A percentile compares a stretch with the other conserved stretches of the same genome.
These are phyloP conservation scores for Panicum hallii DNA, from an alignment of 202 grass and related monocot species.

Conservation along the genomic window DNA sequence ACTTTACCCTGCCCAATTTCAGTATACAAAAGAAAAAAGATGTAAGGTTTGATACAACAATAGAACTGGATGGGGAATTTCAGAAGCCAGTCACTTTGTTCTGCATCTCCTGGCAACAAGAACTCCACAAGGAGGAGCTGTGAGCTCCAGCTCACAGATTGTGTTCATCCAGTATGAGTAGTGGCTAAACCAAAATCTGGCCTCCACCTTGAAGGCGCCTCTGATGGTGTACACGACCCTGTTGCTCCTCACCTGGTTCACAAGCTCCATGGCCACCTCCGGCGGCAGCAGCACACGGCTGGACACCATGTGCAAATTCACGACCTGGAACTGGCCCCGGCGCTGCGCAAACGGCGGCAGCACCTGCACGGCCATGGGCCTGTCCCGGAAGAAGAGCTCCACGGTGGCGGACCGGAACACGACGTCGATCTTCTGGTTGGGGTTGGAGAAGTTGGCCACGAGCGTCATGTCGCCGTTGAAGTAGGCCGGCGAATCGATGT, in stretches of 20 bases:
- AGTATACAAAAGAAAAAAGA: conserved; percentile 22
- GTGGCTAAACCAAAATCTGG: conserved; percentile 65
- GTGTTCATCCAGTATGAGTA: conserved; percentile 70
- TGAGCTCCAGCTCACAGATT: conserved; percentile 71
- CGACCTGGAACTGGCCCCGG: conserved; percentile 55
- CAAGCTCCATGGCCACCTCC: conserved; percentile 59
- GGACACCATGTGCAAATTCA: conserved; percentile 78
- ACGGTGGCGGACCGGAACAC: conserved; percentile 60
- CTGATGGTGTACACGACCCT: conserved; percentile 71
- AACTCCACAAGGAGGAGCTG: conserved; percentile 80
- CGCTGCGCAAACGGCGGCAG: conserved; percentile 70
- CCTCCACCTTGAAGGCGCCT: conserved; percentile 73
- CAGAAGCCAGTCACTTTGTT: conserved; percentile 47
- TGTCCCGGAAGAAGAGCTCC: conserved; percentile 72
- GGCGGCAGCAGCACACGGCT: conserved; percentile 78
- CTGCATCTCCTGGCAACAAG: conserved; percentile 75
- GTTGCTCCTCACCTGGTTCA: conserved; percentile 79
- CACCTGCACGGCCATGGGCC: conserved; percentile 70
- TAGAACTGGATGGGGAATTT: conserved; percentile 2
- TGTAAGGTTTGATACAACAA: conserved; percentile 2
- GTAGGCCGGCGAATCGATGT: conserved; percentile 66
- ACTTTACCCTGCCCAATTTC: conserved; percentile 22
- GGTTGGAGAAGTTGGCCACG: conserved; percentile 86
- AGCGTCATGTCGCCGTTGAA: conserved; percentile 80
- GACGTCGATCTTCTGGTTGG: conserved; percentile 77